These are phyloP conservation scores for Trifolium pratense DNA, from an alignment of 306 rosid genomes.

Conservation along the genomic window DNA sequence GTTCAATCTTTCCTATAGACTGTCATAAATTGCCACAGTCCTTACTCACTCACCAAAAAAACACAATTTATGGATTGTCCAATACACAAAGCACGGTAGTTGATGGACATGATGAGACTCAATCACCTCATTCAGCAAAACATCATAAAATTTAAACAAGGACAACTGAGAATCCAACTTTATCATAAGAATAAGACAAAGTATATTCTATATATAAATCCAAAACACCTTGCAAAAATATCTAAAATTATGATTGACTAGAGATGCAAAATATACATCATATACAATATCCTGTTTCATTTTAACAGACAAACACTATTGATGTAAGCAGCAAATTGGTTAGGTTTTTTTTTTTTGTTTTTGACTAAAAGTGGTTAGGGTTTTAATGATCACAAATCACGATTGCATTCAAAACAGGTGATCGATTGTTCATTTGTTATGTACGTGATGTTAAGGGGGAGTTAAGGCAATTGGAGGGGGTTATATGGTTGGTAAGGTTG, in stretches of 20 bases:
- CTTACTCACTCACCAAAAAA: neutral
- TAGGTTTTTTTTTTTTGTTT: too few relatives aligned
- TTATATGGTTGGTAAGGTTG: neutral
- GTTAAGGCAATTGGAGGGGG: neutral
- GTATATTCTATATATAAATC: constrained; percentile 33
- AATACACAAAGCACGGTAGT: neutral
- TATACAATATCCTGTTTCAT: constrained; percentile 2
- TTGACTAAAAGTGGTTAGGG: neutral
- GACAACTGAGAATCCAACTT: constrained; percentile 6
- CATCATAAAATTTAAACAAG: too few relatives aligned
- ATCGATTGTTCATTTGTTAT: constrained; percentile 7
- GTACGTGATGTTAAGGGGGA: neutral
- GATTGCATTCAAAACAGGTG: neutral
- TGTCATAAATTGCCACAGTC: neutral
- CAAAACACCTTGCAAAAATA: constrained; percentile 22
- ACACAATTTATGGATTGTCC: neutral
- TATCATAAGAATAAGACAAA: constrained; percentile 1
- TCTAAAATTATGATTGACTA: constrained; percentile 18
- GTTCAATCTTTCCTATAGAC: constrained; percentile 2
- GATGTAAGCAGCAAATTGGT: neutral
- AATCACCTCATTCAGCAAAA: neutral
- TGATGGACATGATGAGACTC: neutral
- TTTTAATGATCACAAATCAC: neutral
- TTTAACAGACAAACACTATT: neutral
- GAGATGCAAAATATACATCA: constrained; percentile 10